Evolutionary conservation across 2,329 filamentous ascomycete genomes (phyloP).

Genomic region (Xylariomycetidae sp.): DNA sequence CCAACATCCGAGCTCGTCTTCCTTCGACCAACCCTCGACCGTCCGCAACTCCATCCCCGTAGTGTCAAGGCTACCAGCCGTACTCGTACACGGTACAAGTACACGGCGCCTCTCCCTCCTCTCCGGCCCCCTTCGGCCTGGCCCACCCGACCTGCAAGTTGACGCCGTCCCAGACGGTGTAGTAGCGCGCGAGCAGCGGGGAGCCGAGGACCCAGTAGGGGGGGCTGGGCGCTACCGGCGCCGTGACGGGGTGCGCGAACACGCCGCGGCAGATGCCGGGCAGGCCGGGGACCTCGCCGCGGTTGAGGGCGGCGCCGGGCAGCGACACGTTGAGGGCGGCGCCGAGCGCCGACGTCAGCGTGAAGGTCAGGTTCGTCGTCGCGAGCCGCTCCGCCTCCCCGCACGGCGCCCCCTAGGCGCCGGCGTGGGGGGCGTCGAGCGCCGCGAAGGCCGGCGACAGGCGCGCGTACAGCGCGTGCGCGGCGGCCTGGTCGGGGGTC

Average conservation of each 20-base stretch:
- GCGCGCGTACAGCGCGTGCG: slow-evolving; percentile 23
- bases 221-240: too few species aligned
- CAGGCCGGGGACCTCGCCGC: slow-evolving; percentile 24
- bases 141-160: slow-evolving; percentile 20
- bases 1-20: too few species aligned
- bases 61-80: too few species aligned
- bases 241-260: slow-evolving; percentile 11
- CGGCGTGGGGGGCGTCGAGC: slow-evolving; percentile 24
- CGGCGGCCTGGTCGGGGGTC: slow-evolving; percentile 23
- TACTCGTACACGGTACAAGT: too few species aligned
- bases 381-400: slow-evolving; percentile 20
- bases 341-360: slow-evolving; percentile 18
- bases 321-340: slow-evolving; percentile 23
- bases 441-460: slow-evolving; percentile 25
- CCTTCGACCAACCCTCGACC: too few species aligned
- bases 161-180: slow-evolving; percentile 29
- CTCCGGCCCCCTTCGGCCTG: slow-evolving; percentile 9
- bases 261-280: slow-evolving; percentile 27
- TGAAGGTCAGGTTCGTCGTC: slow-evolving; percentile 24
- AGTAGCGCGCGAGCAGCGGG: slow-evolving; percentile 29
- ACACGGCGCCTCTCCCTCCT: too few species aligned
- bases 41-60: too few species aligned
- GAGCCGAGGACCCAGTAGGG: slow-evolving; percentile 26
- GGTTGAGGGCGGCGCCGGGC: slow-evolving; percentile 24
- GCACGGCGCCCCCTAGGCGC: slow-evolving; percentile 30